Percentiles rank a stretch among this genome's conserved stretches.
Evolutionary conservation across 108 stramenopile species (phyloP).

Genomic region (Mediolabrus comicus): DNA sequence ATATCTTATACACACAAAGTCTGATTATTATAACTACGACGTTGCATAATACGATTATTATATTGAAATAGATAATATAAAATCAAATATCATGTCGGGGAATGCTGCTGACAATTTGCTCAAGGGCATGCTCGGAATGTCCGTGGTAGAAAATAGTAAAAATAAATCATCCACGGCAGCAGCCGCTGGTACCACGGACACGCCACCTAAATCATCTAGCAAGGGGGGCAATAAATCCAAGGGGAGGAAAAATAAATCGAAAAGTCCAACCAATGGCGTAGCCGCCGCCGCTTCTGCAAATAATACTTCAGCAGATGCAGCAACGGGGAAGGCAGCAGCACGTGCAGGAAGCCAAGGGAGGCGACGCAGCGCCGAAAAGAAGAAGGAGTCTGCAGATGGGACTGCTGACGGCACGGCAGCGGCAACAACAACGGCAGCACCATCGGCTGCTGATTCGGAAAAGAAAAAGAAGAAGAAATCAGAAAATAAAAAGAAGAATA

Average conservation of each 20-base stretch:
- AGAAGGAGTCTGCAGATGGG: not conserved
- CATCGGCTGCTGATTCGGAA: too few relatives aligned
- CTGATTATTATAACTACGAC: too few relatives aligned
- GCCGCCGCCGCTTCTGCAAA: too few relatives aligned
- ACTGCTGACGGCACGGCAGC: too few relatives aligned
- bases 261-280: too few relatives aligned
- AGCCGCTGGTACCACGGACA: not conserved
- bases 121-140: not conserved
- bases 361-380: not conserved
- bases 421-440: not conserved
- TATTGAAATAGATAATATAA: too few relatives aligned
- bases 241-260: too few relatives aligned
- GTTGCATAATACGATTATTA: too few relatives aligned
- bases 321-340: too few relatives aligned
- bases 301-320: too few relatives aligned
- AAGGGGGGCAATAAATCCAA: not conserved
- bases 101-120: not conserved
- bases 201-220: not conserved
- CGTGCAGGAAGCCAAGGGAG: not conserved
- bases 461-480: not conserved
- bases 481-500: not conserved
- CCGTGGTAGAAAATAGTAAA: not conserved
- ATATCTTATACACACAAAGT: too few relatives aligned
- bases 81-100: not conserved
- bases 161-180: not conserved